Base-by-base conservation (phyloP, 768 basidiomycete genomes). In the Gyrodon lividus region DNA sequence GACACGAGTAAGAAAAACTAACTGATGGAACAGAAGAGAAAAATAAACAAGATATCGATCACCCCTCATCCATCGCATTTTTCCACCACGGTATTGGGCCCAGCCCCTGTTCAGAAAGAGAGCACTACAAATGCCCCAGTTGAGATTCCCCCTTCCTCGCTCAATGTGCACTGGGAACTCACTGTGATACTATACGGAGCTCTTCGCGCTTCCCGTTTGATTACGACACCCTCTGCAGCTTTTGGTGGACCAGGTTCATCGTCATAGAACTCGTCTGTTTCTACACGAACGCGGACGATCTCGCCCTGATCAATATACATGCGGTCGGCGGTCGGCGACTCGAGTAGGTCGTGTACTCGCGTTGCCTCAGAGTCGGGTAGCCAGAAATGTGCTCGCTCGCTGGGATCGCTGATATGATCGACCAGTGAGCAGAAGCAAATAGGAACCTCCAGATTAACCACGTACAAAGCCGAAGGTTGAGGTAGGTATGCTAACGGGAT, bases 381-480 rank as follows among this genome's bases (percentile, higher is more conserved):
- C 89, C 89, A 92, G 73, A 92, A 92, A 63, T 89, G 82, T 1
- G 86, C 82, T 30, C 87, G 86, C 66, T 92, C 87, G 62, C 89
- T 89, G 5, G 88, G 78, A 58, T 92, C 91, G 50, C 89, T 92
- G 59, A 3, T 24, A 26, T 16, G 24, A 44, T 50, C 28, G 46
- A 43, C 39, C 12, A 46, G 41, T 20, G 23, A 24, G 41, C 37
- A 22, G 23, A 10, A 43, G 30, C 1, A 13, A 16, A 33, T 3
- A n/a, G 33, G 20, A 6, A 24, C 9, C 14, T 10, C 26, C 13
- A 39, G 12, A 51, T 31, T 45, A 16, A 48, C 13, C 5, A 69
- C 86, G 44, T 65, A 90, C 90, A 91, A 92, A 4, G 87, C 82
- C 34, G 79, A 81, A 23, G 92, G 87, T 60, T 87, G 82, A 2